Percentiles rank a stretch among this genome's conserved stretches.
Conservation (phyloP, 2,329 filamentous ascomycete genomes). For the Chaetomiaceae sp. region DNA sequence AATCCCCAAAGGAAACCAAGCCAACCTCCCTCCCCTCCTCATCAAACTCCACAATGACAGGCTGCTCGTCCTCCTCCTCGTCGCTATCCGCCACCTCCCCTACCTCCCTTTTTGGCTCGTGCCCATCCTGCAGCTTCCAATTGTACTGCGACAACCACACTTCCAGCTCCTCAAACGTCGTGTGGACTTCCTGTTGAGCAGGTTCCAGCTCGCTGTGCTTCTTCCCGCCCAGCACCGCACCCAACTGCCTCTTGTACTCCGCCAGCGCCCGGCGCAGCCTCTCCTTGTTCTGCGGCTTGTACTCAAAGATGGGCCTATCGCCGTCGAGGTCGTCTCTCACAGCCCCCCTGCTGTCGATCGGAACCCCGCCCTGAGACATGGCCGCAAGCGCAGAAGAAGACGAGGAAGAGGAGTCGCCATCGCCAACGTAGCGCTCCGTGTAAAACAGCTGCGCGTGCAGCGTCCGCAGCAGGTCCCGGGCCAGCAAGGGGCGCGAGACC, state of each 20-base stretch:
- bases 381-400: too few relatives aligned
- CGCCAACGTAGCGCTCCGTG: constrained; percentile 41
- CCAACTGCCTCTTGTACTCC: constrained; percentile 48
- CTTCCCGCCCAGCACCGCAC: constrained; percentile 38
- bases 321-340: constrained; percentile 3
- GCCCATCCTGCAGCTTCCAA: constrained; percentile 47
- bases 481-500: constrained; percentile 38
- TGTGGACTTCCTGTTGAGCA: constrained; percentile 39
- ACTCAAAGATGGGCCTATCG: constrained; percentile 28
- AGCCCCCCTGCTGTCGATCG: too few relatives aligned
- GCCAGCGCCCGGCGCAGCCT: constrained; percentile 43
- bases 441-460: constrained; percentile 52
- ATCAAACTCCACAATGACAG: constrained; percentile 48
- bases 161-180: constrained; percentile 45
- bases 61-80: constrained; percentile 45
- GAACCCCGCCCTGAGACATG: too few relatives aligned
- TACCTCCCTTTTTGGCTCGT: constrained; percentile 38
- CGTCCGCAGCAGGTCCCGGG: constrained; percentile 41
- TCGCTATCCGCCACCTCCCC: constrained; percentile 32
- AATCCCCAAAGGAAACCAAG: constrained; percentile 38
- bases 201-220: constrained; percentile 31
- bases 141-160: constrained; percentile 41
- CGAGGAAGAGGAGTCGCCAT: constrained; percentile 29
- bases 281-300: constrained; percentile 27
- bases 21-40: constrained; percentile 46